phyloP scores from a whole-genome alignment of 257 asterid species.

The Asclepias syriaca region DNA sequence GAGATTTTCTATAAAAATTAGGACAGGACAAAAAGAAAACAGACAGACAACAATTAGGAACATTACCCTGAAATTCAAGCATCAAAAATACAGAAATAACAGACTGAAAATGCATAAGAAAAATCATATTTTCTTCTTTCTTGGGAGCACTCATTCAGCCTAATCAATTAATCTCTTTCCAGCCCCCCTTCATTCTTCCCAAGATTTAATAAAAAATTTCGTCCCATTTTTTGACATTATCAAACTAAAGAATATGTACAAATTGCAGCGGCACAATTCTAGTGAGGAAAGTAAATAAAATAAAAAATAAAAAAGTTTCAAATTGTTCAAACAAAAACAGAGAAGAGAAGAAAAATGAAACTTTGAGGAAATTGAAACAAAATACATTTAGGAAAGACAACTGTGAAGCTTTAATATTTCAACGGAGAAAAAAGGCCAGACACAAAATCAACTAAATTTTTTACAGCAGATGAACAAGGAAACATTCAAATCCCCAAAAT shows the following conservation, averaged over 20 bases:
- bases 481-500: not conserved
- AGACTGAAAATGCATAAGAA: not conserved
- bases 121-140: not conserved
- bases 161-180: not conserved
- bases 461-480: not conserved
- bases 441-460: not conserved
- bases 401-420: not conserved
- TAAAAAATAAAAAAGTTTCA: not conserved
- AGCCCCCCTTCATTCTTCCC: not conserved
- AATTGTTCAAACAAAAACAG: not conserved
- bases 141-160: not conserved
- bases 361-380: not conserved
- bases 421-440: not conserved
- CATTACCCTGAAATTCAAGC: not conserved
- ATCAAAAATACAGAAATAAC: not conserved
- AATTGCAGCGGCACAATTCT: too few relatives aligned
- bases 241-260: too few relatives aligned
- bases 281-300: not conserved
- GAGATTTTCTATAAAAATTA: conserved; percentile 3
- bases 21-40: not conserved
- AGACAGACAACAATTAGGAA: not conserved
- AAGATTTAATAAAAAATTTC: not conserved
- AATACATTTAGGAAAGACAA: not conserved
- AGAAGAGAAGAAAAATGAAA: not conserved
- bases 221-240: not conserved